These are phyloP conservation scores for apple (Malus domestica) DNA, from an alignment of 306 rosid genomes.

Conservation along the genomic window ASM211411v1 NC_041802.1:3642001-3642500, in stretches of 20 bases:
- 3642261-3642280: too few relatives aligned
- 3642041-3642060: neutral
- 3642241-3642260: too few relatives aligned
- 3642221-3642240: too few relatives aligned
- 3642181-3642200: too few relatives aligned
- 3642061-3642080: conserved; percentile 24
- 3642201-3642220: too few relatives aligned
- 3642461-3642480: conserved; percentile 47
- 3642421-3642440: neutral
- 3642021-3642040: conserved; percentile 16
- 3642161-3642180: too few relatives aligned
- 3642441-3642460: conserved; percentile 40
- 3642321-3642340: neutral
- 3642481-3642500: conserved; percentile 3
- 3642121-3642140: neutral
- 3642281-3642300: too few relatives aligned
- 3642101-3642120: neutral
- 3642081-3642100: conserved; percentile 8
- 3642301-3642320: neutral
- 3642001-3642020: too few relatives aligned
- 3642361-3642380: neutral
- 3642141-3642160: neutral
- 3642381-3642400: neutral
- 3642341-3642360: neutral
- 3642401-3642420: neutral